These are phyloP conservation scores for Epipyxis sp. DNA, from an alignment of 108 stramenopile species.

Conservation along the genomic window DNA sequence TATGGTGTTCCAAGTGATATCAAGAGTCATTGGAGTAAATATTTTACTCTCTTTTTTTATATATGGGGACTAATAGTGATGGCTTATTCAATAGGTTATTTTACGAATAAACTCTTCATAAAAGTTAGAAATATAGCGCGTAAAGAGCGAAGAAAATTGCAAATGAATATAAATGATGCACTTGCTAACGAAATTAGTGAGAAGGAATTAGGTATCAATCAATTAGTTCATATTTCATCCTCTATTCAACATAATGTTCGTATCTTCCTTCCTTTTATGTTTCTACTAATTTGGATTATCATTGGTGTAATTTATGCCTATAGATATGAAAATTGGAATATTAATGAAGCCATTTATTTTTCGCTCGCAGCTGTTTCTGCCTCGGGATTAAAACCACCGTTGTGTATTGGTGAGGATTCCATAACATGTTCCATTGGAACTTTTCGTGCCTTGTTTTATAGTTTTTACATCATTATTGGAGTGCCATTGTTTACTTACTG, in stretches of 20 bases:
- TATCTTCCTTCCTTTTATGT: neutral
- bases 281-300: neutral
- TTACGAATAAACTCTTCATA: neutral
- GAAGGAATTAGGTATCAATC: neutral
- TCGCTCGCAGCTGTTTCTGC: neutral
- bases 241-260: neutral
- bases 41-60: neutral
- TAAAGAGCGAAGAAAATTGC: neutral
- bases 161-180: neutral
- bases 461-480: neutral
- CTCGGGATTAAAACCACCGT: neutral
- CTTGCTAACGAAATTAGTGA: neutral
- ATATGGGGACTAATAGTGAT: conserved; percentile 6
- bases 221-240: neutral
- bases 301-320: neutral
- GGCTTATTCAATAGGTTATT: neutral
- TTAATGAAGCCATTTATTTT: neutral
- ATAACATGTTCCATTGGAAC: neutral
- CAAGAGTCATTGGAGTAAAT: neutral
- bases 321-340: neutral
- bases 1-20: conserved; percentile 2
- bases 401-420: neutral
- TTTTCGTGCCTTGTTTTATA: neutral
- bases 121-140: neutral
- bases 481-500: conserved; percentile 2